These are phyloP conservation scores for Rhamnella rubrinervis DNA, from an alignment of 331 rosid species.

Conservation along the genomic window DNA sequence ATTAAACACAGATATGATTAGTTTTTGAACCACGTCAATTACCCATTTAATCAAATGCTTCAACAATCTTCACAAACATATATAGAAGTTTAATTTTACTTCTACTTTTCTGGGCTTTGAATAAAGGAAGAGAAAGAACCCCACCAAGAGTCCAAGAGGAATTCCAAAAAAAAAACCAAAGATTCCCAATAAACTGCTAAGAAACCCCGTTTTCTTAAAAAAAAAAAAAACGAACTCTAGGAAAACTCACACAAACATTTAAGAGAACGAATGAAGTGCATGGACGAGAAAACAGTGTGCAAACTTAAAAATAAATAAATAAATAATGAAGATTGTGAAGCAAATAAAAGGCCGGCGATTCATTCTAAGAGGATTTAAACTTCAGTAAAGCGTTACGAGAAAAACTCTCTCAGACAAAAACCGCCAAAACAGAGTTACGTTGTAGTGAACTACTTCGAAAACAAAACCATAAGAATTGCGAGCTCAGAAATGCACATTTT, in stretches of 20 bases:
- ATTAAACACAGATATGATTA: not conserved
- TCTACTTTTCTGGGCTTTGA: constrained; percentile 54
- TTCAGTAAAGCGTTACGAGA: too few species aligned
- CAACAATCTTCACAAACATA: not conserved
- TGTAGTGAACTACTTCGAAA: too few species aligned
- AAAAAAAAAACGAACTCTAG: constrained; percentile 6
- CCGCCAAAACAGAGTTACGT: too few species aligned
- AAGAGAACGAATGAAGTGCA: not conserved
- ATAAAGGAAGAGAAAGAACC: constrained; percentile 72
- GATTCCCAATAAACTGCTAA: constrained; percentile 57
- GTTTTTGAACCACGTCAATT: not conserved
- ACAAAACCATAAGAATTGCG: too few species aligned
- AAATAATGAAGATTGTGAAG: not conserved
- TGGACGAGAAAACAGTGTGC: not conserved
- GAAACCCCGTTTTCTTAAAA: constrained; percentile 65
- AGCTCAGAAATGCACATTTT: too few species aligned
- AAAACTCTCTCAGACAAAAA: too few species aligned
- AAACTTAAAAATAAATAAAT: too few species aligned
- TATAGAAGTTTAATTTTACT: constrained; percentile 35
- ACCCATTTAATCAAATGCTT: not conserved
- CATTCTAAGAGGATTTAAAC: too few species aligned
- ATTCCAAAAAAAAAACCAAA: constrained; percentile 78
- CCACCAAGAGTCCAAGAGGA: constrained; percentile 74
- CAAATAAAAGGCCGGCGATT: too few species aligned
- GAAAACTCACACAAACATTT: not conserved